A percentile compares a stretch with the other conserved stretches of the same genome.
Evolutionary conservation across 805 yeast species (phyloP).

Genomic region (Ogataea siamensis): DNA sequence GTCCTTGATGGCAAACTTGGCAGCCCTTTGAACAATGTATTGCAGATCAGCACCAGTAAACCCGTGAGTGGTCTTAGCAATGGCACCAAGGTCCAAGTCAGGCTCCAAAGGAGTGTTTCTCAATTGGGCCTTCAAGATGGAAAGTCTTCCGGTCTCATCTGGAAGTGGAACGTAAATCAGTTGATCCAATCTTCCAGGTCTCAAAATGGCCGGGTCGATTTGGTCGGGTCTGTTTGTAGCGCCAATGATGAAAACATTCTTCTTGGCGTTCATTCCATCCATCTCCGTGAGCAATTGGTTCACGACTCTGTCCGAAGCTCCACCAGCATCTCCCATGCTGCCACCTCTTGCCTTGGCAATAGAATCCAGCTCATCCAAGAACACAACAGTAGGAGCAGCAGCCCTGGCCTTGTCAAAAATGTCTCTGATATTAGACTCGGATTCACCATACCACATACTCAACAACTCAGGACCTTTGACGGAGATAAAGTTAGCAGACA

Average conservation of each 20-base stretch:
- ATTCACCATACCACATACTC: constrained; percentile 99
- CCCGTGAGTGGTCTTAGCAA: constrained; percentile 93
- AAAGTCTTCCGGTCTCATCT: constrained; percentile 89
- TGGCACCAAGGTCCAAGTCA: constrained; percentile 81
- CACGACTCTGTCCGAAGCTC: constrained; percentile 94
- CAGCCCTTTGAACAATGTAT: constrained; percentile 97
- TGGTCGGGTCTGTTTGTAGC: constrained; percentile 99
- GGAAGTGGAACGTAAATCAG: constrained; percentile 98
- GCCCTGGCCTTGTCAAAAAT: constrained; percentile 98
- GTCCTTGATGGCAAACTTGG: constrained; percentile 97
- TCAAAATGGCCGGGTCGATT: constrained; percentile 95
- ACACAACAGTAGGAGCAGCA: constrained; percentile 99
- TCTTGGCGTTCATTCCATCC: constrained; percentile 99
- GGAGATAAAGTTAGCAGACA: constrained; percentile 95
- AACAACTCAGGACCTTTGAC: constrained; percentile 96
- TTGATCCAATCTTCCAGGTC: constrained; percentile 99
- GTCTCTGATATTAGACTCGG: constrained; percentile 95
- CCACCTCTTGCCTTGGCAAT: constrained; percentile 98
- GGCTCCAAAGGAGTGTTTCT: constrained; percentile 99
- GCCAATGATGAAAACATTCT: constrained; percentile 98
- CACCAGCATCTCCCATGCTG: constrained; percentile 88
- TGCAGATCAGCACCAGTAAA: constrained; percentile 99
- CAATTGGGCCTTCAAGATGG: constrained; percentile 91
- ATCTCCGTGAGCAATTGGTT: constrained; percentile 94
- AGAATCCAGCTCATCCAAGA: constrained; percentile 96